phyloP scores from a whole-genome alignment of 2,329 filamentous ascomycete genomes.

The Lecanosticta acicola region DNA sequence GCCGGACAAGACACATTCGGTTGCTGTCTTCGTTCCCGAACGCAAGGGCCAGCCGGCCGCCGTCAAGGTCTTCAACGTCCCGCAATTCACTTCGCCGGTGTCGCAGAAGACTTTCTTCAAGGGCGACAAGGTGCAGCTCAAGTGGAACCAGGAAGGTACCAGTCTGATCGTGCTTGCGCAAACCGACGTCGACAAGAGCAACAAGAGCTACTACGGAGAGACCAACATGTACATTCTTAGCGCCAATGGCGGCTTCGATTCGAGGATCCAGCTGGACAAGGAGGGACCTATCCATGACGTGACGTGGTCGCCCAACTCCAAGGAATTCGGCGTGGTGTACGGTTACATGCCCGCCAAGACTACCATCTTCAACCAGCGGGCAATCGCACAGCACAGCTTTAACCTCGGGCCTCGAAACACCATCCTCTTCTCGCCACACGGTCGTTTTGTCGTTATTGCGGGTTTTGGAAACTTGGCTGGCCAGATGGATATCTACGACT shows the following conservation, averaged over 20 bases:
- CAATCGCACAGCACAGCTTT: conserved; percentile 76
- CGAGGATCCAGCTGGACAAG: conserved; percentile 75
- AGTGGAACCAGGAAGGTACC: conserved; percentile 92
- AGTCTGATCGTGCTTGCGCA: conserved; percentile 91
- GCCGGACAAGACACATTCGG: conserved; percentile 80
- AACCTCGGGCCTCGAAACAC: conserved; percentile 86
- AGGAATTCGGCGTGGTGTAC: conserved; percentile 96
- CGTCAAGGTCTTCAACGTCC: conserved; percentile 91
- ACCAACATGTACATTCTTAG: conserved; percentile 94
- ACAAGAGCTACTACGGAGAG: conserved; percentile 99
- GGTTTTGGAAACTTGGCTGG: conserved; percentile 97
- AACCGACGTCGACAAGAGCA: conserved; percentile 95
- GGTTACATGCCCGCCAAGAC: conserved; percentile 99
- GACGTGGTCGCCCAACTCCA: conserved; percentile 95
- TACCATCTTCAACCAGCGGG: conserved; percentile 91
- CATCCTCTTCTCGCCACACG: conserved; percentile 87
- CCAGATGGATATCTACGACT: conserved; percentile 95
- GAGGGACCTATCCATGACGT: conserved; percentile 98
- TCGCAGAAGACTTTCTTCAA: conserved; percentile 99
- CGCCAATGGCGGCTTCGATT: conserved; percentile 86
- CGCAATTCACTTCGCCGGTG: conserved; percentile 72
- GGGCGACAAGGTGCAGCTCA: conserved; percentile 96
- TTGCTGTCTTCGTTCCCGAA: conserved; percentile 93
- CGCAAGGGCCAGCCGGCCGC: conserved; percentile 87
- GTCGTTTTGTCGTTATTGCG: conserved; percentile 86